Base-by-base conservation (phyloP, 2,329 filamentous ascomycete genomes). In the Verticillium longisporum region DNA sequence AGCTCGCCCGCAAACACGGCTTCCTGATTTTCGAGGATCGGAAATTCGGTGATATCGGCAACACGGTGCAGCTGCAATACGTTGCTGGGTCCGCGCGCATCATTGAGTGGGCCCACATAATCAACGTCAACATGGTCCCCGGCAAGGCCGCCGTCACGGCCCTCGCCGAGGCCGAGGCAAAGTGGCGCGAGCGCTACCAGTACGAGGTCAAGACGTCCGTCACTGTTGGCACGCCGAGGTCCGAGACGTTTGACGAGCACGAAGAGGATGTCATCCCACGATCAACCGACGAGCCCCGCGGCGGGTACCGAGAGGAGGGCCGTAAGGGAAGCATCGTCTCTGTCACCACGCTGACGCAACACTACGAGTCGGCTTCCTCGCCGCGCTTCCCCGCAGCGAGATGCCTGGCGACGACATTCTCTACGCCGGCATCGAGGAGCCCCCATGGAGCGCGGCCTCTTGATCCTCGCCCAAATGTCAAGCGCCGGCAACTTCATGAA, bases 381-480 rank as follows among this genome's bases (percentile, higher is more conserved):
- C 86, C 85, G 38, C 80, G 86, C 31, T 74, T 83, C 73, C 78
- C 65, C 83, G 80, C 67, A 77, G 76, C 61, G 77, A 81, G 65
- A 73, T 76, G 34, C 80, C 81, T 57, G 79, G 78, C 55, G 83
- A 85, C 59, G 80, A 85, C 61, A 69, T 79, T 21, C 68, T 83
- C 3, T 87, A 81, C 63, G 70, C 79, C 1, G 84, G 83, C 65
- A 86, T 88, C 61, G 85, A 88, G 66, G 84, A 86, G 72, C 86
- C 7, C 90, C 90, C 1, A 83, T 86, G 70, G 84, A 88, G 62
- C 84, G 91, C 58, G 90, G 88, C 1, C 83, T 96, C 13, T 78
- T 96, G 56, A 85, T 96, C 68, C 81, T 96, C 56, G 91, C 91
- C n/a, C 89, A 96, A 70, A 96, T 96, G 91, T 91, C 88, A 60